A percentile compares a stretch with the other conserved stretches of the same genome.
phyloP scores from a whole-genome alignment of 768 basidiomycete genomes.

The Pulveroboletus sp. region DNA sequence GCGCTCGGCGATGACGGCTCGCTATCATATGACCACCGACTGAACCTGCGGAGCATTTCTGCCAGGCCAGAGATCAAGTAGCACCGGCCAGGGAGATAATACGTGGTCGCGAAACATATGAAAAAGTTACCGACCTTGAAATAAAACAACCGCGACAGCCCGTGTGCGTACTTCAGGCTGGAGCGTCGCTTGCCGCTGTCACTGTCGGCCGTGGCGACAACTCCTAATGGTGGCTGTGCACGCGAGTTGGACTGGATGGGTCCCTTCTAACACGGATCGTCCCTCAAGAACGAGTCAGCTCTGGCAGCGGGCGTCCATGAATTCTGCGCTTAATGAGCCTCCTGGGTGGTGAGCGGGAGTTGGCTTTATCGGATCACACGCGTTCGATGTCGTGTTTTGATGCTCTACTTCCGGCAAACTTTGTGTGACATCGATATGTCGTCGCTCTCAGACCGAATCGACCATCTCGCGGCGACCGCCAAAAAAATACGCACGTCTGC shows the following conservation, averaged over 20 bases:
- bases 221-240: constrained; percentile 19
- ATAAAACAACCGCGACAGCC: constrained; percentile 8
- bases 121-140: constrained; percentile 20
- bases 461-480: constrained; percentile 54
- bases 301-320: no score
- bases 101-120: constrained; percentile 4
- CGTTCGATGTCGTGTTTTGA: no score
- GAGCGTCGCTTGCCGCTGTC: constrained; percentile 6
- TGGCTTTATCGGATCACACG: no score
- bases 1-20: constrained; percentile 16
- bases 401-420: no score
- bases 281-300: background rate
- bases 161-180: background rate
- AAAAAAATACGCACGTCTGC: constrained; percentile 48
- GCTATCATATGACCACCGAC: constrained; percentile 19
- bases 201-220: background rate
- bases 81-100: background rate
- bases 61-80: background rate
- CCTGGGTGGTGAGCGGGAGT: no score
- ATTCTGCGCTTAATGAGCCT: no score
- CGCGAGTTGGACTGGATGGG: background rate
- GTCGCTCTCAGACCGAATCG: constrained; percentile 61
- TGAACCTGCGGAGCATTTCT: constrained; percentile 23
- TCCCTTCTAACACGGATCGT: no score
- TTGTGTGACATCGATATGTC: constrained; percentile 34